These are phyloP conservation scores for Sextonia rubra DNA, from an alignment of 164 flowering plant species.

Conservation along the genomic window DNA sequence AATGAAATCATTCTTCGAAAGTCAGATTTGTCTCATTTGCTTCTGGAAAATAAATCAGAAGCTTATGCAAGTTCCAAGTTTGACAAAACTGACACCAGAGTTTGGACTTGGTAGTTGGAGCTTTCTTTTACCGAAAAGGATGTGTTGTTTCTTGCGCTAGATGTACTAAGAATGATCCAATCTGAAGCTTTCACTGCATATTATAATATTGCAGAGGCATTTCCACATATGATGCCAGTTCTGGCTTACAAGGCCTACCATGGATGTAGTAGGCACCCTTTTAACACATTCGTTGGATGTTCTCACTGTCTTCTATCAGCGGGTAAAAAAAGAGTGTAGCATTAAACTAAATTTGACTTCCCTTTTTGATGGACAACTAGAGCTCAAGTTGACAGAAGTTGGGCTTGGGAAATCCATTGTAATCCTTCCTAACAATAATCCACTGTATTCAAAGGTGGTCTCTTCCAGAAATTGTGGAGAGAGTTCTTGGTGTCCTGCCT, in stretches of 20 bases:
- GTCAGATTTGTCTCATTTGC: too few species aligned
- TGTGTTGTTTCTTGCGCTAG: neutral
- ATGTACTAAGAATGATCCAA: neutral
- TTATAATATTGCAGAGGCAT: neutral
- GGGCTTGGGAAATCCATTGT: neutral
- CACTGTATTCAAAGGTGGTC: neutral
- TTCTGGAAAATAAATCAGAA: neutral
- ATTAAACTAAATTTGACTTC: too few species aligned
- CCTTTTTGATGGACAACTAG: neutral
- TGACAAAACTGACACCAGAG: neutral
- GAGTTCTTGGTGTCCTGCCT: neutral
- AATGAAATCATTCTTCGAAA: too few species aligned
- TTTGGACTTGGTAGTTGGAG: neutral
- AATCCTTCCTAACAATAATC: neutral
- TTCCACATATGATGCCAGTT: neutral
- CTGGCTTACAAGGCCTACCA: neutral
- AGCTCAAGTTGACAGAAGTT: neutral
- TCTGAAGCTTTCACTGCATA: neutral
- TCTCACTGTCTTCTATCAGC: neutral
- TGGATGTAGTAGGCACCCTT: neutral
- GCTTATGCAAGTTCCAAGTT: neutral
- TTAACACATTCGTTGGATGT: neutral
- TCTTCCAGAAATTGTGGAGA: too few species aligned
- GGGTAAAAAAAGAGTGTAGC: too few species aligned
- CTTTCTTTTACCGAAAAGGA: neutral